A percentile compares a stretch with the other conserved stretches of the same genome.
Evolutionary conservation across 2,329 filamentous ascomycete genomes (phyloP).

Genomic region (Pseudogymnoascus sp.): DNA sequence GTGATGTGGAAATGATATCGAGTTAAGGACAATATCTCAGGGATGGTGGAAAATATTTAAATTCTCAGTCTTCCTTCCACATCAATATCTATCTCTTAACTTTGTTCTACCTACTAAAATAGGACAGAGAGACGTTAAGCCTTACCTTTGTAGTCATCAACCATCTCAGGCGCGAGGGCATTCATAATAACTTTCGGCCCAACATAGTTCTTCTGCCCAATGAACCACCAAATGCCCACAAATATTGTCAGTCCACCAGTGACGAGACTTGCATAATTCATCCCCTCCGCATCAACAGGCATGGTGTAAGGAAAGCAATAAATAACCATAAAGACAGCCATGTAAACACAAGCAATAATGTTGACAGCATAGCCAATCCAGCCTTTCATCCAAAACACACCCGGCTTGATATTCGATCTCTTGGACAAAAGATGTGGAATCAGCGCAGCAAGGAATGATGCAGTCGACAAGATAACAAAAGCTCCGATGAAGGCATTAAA

Average conservation of each 20-base stretch:
- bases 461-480: slow-evolving; percentile 47
- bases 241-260: slow-evolving; percentile 36
- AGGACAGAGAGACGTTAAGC: background rate
- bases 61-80: background rate
- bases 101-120: background rate
- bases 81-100: background rate
- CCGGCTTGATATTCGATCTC: slow-evolving; percentile 41
- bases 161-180: background rate
- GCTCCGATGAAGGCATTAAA: slow-evolving; percentile 60
- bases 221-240: slow-evolving; percentile 37
- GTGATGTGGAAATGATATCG: too few species aligned
- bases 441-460: slow-evolving; percentile 58
- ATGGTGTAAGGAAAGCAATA: slow-evolving; percentile 51
- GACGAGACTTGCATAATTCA: slow-evolving; percentile 47
- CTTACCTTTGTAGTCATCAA: background rate
- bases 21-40: too few species aligned
- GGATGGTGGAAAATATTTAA: background rate
- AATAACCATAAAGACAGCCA: slow-evolving; percentile 54
- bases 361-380: slow-evolving; percentile 44
- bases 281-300: slow-evolving; percentile 39
- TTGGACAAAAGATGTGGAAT: slow-evolving; percentile 47
- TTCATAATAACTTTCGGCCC: slow-evolving; percentile 18
- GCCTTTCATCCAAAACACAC: slow-evolving; percentile 50
- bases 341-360: slow-evolving; percentile 47
- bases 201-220: slow-evolving; percentile 22